Evolutionary conservation across 2,329 filamentous ascomycete genomes (phyloP), one percentile per base, ranked within the genome.

Genomic region (Drechslerella dactyloides): DNA sequence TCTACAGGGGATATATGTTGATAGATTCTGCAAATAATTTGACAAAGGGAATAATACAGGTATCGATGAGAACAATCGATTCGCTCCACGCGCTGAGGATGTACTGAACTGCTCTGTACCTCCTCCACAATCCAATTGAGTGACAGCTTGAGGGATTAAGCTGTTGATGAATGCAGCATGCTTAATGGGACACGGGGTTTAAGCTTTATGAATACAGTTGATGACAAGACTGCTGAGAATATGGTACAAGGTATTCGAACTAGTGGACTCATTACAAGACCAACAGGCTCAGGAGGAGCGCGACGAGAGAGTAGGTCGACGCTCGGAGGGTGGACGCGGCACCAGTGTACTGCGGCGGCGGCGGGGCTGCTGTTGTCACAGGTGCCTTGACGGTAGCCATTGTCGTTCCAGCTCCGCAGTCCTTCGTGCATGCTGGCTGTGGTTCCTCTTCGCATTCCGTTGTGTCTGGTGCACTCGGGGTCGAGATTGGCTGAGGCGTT

Each of bases 281-380:
- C 2, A 64, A 42, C 35, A 70, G 48, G 11, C 54, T 59, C 19
- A 60, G 53, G 17, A 50, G 24, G 44, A 70, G 59, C 33, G 30
- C 66, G 11, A 70, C 10, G 30, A 64, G 44, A 56, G 66, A 59
- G 50, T 51, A 59, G n/a, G 63, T n/a, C 2, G 59, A 70, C 15
- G 23, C 50, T 24, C 54, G 63, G 54, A 59, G 58, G 59, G 46
- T 70, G 24, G 66, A 64, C 23, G 66, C 66, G 19, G 66, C 54
- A 21, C 66, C 66, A 11, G 66, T 64, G 17, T 59, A 48, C 2
- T 40, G 35, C 40, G 66, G 53, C 51, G 59, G 59, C 15, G 66
- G 54, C 23, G 55, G 37, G 17, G 50, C 42, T 23, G 44, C 40
- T 6, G 55, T 64, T 21, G 50, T 35, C 6, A 54, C 21, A 51